Conservation (phyloP, 768 basidiomycete species). For the Gyrodon lividus region DNA sequence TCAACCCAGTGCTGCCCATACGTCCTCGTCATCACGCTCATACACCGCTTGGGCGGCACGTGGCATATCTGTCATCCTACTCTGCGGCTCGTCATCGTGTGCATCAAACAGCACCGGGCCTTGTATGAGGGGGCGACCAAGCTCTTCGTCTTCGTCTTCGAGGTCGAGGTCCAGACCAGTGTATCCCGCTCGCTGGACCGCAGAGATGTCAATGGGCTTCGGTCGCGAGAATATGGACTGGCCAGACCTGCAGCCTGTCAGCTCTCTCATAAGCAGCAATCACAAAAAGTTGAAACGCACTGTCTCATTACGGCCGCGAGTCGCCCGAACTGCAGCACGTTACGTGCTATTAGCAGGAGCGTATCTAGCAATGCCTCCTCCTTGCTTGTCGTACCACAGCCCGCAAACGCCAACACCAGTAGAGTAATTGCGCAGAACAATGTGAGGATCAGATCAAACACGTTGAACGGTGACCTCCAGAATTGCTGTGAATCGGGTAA, state of each 20-base stretch:
- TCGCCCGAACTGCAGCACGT: constrained; percentile 89
- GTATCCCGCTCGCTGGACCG: constrained; percentile 64
- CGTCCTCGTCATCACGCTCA: constrained; percentile 63
- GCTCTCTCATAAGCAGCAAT: background rate
- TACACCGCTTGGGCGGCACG: constrained; percentile 51
- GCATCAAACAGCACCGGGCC: constrained; percentile 68
- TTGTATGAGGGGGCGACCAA: constrained; percentile 56
- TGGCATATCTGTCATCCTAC: constrained; percentile 54
- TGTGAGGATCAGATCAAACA: constrained; percentile 86
- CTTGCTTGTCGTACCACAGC: constrained; percentile 78
- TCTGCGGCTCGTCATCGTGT: constrained; percentile 32
- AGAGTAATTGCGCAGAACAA: constrained; percentile 87
- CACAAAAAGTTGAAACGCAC: constrained; percentile 46
- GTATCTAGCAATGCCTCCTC: constrained; percentile 96
- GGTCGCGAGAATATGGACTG: constrained; percentile 87
- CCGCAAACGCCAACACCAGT: constrained; percentile 83
- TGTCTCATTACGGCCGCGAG: constrained; percentile 92
- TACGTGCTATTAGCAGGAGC: constrained; percentile 85
- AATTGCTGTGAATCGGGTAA: constrained; percentile 65
- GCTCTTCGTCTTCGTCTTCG: constrained; percentile 59
- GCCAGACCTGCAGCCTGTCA: constrained; percentile 57
- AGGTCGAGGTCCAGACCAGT: constrained; percentile 67
- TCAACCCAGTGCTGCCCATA: constrained; percentile 69
- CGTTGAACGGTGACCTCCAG: constrained; percentile 92
- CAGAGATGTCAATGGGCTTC: constrained; percentile 80